phyloP scores from a whole-genome alignment of 2,329 filamentous ascomycete species.

The Pseudocercospora cruenta region DNA sequence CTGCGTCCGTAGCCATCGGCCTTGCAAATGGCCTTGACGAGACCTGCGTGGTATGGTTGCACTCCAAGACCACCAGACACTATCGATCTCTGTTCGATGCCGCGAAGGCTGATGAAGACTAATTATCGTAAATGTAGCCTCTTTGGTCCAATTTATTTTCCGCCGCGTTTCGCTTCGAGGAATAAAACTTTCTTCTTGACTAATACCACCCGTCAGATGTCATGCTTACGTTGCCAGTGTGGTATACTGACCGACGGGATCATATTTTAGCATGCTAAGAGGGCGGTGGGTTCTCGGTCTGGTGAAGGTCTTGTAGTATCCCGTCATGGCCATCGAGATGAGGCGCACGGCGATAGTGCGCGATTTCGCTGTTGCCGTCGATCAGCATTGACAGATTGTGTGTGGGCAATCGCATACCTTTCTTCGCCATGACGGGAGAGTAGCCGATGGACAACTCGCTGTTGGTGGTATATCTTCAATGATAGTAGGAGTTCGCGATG shows the following conservation, averaged over 20 bases:
- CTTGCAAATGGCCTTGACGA: neutral
- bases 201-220: constrained; percentile 41
- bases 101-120: neutral
- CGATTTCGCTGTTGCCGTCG: constrained; percentile 69
- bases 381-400: neutral
- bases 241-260: constrained; percentile 78
- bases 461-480: neutral
- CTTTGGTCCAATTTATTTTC: constrained; percentile 34
- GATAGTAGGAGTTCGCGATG: no score
- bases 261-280: constrained; percentile 98
- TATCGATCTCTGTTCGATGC: neutral
- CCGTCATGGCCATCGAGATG: constrained; percentile 97
- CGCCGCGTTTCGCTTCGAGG: constrained; percentile 85
- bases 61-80: neutral
- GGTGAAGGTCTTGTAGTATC: constrained; percentile 91
- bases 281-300: constrained; percentile 80
- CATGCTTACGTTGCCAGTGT: neutral
- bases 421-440: constrained; percentile 33
- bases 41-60: neutral
- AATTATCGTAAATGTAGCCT: neutral
- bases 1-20: neutral
- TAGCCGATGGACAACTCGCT: neutral
- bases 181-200: constrained; percentile 96
- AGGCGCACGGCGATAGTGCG: constrained; percentile 92
- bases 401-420: constrained; percentile 31